These are phyloP conservation scores for Microbotryum saponariae DNA, from an alignment of 1,284 basidiomycete genomes.

Conservation along the genomic window DNA sequence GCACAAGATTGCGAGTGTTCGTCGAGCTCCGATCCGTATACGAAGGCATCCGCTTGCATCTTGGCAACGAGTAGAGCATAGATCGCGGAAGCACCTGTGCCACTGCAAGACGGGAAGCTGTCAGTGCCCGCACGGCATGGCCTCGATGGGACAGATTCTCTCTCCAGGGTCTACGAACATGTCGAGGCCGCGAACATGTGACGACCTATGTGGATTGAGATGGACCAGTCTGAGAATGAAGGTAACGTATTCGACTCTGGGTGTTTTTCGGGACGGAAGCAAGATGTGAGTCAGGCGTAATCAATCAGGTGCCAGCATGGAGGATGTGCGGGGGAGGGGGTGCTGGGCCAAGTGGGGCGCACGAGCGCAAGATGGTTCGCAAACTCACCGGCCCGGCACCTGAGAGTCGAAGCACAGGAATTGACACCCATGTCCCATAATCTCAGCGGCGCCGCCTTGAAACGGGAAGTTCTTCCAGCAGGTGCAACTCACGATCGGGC, in stretches of 20 bases:
- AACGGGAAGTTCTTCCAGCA: rapidly evolving
- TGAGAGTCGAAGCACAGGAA: background rate
- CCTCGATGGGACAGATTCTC: background rate
- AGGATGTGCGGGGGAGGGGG: background rate
- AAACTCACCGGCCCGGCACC: conserved; percentile 31
- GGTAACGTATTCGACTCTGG: conserved; percentile 61
- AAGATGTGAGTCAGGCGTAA: background rate
- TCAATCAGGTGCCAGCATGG: background rate
- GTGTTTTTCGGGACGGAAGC: background rate
- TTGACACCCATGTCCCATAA: no score
- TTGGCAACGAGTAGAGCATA: conserved; percentile 71
- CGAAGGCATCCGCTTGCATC: conserved; percentile 42
- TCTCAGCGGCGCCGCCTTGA: background rate
- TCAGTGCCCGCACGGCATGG: conserved; percentile 41
- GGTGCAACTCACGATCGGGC: conserved; percentile 63
- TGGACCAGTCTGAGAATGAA: conserved; percentile 5
- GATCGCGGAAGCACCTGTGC: conserved; percentile 82
- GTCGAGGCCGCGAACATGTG: conserved; percentile 43
- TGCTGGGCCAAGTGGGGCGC: rapidly evolving
- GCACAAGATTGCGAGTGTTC: conserved; percentile 53
- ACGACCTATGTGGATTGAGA: background rate
- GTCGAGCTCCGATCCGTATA: conserved; percentile 54
- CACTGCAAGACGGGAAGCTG: conserved; percentile 48
- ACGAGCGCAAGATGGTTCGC: background rate
- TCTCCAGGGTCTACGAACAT: conserved; percentile 40